These are phyloP conservation scores for Metroxylon sagu DNA, from an alignment of 176 grass and related monocot species.

Conservation along the genomic window DNA sequence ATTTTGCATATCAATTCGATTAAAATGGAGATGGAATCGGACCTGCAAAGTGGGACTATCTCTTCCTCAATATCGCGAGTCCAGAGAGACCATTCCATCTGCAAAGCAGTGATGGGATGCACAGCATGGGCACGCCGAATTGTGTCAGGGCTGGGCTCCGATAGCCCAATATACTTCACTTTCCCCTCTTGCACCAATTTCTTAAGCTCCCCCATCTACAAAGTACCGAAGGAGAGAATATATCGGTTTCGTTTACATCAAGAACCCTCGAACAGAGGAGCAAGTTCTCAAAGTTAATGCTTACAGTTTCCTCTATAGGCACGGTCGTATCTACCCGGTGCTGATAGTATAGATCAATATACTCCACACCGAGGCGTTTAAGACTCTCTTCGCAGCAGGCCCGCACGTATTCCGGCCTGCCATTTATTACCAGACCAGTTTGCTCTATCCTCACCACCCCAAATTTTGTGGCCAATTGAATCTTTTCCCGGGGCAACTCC, in stretches of 20 bases:
- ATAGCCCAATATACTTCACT: slow-evolving; percentile 9
- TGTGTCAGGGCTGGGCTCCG: slow-evolving; percentile 3
- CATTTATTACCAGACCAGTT: neutral
- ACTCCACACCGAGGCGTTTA: slow-evolving; percentile 7
- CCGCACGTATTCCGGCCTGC: slow-evolving; percentile 1
- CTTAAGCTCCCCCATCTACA: slow-evolving; percentile 9
- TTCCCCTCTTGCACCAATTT: slow-evolving; percentile 15
- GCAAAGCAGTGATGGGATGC: neutral
- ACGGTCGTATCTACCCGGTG: slow-evolving; percentile 1
- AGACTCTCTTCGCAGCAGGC: slow-evolving; percentile 11
- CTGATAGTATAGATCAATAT: slow-evolving; percentile 5
- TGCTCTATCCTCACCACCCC: neutral
- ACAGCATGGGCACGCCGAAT: slow-evolving; percentile 7
- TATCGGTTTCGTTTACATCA: too few species aligned
- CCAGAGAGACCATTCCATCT: slow-evolving; percentile 16
- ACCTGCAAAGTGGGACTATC: slow-evolving; percentile 19
- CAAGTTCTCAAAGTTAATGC: neutral
- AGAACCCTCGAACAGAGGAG: too few species aligned
- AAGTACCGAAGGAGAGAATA: too few species aligned
- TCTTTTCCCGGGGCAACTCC: slow-evolving; percentile 3
- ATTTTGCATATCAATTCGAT: too few species aligned
- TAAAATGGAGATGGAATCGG: neutral
- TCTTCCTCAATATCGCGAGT: slow-evolving; percentile 3
- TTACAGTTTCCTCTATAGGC: slow-evolving; percentile 14
- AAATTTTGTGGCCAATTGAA: slow-evolving; percentile 11